Evolutionary conservation across 108 stramenopile species (phyloP).

Genomic region (Pseudonitzschia pungens): DNA sequence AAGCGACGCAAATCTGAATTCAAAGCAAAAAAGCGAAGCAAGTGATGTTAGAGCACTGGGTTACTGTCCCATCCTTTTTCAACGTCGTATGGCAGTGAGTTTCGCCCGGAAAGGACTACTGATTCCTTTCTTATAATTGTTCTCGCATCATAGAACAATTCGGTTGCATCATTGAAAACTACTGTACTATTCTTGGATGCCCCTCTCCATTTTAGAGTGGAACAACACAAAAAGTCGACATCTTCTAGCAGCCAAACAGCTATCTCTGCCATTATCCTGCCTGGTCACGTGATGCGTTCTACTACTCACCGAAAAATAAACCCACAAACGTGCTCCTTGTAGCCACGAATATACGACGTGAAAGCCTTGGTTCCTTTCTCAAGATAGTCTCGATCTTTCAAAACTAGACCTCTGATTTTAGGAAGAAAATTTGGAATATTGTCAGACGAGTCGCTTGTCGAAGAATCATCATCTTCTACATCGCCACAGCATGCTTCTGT

Average conservation of each 20-base stretch:
- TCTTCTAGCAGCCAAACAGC: conserved; percentile 23
- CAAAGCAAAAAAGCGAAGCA: neutral
- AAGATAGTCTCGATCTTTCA: conserved; percentile 92
- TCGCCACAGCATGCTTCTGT: conserved; percentile 51
- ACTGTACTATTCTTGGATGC: neutral
- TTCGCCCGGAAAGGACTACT: conserved; percentile 59
- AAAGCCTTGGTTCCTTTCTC: conserved; percentile 97
- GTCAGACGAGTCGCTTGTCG: neutral
- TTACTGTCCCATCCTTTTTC: conserved; percentile 46
- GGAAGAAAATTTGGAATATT: conserved; percentile 54
- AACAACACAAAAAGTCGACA: neutral
- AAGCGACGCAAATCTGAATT: conserved; percentile 83
- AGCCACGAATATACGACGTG: conserved; percentile 92
- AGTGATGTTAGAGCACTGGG: conserved; percentile 65
- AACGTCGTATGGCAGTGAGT: conserved; percentile 50
- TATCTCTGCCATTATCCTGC: no score
- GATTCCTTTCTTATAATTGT: conserved; percentile 41
- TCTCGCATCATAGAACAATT: conserved; percentile 36
- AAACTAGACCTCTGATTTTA: conserved; percentile 60
- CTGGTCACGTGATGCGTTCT: neutral
- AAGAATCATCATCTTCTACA: conserved; percentile 20
- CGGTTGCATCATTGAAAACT: conserved; percentile 21
- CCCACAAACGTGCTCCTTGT: conserved; percentile 92
- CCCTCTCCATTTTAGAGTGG: conserved; percentile 40
- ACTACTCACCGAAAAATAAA: conserved; percentile 85